Evolutionary conservation across 2,329 filamentous ascomycete genomes (phyloP).

Genomic region (Cryphonectria radicalis): DNA sequence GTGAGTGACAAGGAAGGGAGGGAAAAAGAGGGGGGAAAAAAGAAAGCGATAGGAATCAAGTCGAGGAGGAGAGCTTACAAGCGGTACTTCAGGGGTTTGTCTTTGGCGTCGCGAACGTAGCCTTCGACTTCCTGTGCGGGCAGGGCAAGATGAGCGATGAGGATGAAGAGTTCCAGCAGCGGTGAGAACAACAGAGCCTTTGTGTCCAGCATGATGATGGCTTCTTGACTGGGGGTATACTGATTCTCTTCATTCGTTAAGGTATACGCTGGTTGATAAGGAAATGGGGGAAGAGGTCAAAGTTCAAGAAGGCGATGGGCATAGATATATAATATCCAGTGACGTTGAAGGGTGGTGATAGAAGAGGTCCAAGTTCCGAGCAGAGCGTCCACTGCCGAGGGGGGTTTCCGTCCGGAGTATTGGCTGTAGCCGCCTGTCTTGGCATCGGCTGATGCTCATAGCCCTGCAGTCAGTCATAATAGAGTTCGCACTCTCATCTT

Average conservation of each 20-base stretch:
- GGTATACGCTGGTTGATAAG: neutral
- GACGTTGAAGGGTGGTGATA: neutral
- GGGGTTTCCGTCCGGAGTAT: neutral
- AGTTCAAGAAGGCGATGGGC: neutral
- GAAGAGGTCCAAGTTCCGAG: neutral
- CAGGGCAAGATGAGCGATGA: conserved; percentile 22
- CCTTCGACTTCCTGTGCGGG: conserved; percentile 20
- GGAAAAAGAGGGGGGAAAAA: too few species aligned
- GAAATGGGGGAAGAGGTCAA: neutral
- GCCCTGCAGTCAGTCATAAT: too few species aligned
- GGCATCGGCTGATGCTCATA: too few species aligned
- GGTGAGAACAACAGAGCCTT: conserved; percentile 20
- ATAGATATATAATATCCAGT: neutral
- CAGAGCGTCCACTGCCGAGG: neutral
- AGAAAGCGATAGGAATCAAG: too few species aligned
- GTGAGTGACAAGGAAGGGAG: neutral
- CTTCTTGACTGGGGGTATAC: neutral
- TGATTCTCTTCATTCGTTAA: too few species aligned
- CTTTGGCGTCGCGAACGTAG: conserved; percentile 24
- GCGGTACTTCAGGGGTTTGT: conserved; percentile 23
- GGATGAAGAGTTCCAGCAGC: conserved; percentile 22
- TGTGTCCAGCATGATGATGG: conserved; percentile 5
- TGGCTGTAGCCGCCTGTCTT: neutral
- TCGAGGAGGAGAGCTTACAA: conserved; percentile 8
- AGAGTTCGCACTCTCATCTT: too few species aligned